A percentile compares a stretch with the other conserved stretches of the same genome.
Conservation (phyloP, 2,329 filamentous ascomycete genomes). For the Chalaropsis thielavioides region DNA sequence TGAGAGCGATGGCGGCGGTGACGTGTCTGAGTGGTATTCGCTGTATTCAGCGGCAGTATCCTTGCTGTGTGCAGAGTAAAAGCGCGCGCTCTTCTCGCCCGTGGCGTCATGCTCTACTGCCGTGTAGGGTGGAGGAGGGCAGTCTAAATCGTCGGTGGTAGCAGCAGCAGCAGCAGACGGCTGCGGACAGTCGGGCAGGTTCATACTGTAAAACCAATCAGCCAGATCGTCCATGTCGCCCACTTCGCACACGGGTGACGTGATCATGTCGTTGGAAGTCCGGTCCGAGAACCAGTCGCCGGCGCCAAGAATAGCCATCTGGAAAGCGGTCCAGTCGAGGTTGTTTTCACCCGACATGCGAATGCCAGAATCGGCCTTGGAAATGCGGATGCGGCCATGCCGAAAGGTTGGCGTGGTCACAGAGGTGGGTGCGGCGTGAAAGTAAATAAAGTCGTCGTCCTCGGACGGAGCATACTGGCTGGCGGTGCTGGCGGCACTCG, state of each 20-base stretch:
- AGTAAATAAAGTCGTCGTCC: slow-evolving; percentile 34
- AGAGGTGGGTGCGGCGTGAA: slow-evolving; percentile 36
- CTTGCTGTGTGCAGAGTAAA: slow-evolving; percentile 3
- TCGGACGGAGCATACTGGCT: slow-evolving; percentile 22
- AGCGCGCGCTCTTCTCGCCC: not conserved
- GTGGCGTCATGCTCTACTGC: not conserved
- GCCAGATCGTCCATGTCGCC: slow-evolving; percentile 36
- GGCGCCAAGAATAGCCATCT: slow-evolving; percentile 48
- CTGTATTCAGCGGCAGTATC: not conserved
- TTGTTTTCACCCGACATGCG: slow-evolving; percentile 23
- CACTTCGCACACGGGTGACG: slow-evolving; percentile 26
- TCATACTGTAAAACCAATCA: slow-evolving; percentile 34
- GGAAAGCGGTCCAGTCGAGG: slow-evolving; percentile 50
- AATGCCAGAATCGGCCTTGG: slow-evolving; percentile 29
- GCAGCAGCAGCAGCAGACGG: not conserved
- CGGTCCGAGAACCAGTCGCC: slow-evolving; percentile 38
- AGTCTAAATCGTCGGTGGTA: not conserved
- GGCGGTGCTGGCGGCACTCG: not conserved
- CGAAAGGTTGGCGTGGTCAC: slow-evolving; percentile 35
- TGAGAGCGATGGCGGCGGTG: not conserved
- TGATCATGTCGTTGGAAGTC: slow-evolving; percentile 24
- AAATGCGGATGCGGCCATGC: slow-evolving; percentile 42
- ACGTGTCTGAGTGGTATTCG: not conserved
- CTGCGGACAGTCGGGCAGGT: slow-evolving; percentile 12
- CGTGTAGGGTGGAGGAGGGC: not conserved